These are phyloP conservation scores for Neocatenulostroma microsporum DNA, from an alignment of 2,329 filamentous ascomycete species.

Conservation along the genomic window DNA sequence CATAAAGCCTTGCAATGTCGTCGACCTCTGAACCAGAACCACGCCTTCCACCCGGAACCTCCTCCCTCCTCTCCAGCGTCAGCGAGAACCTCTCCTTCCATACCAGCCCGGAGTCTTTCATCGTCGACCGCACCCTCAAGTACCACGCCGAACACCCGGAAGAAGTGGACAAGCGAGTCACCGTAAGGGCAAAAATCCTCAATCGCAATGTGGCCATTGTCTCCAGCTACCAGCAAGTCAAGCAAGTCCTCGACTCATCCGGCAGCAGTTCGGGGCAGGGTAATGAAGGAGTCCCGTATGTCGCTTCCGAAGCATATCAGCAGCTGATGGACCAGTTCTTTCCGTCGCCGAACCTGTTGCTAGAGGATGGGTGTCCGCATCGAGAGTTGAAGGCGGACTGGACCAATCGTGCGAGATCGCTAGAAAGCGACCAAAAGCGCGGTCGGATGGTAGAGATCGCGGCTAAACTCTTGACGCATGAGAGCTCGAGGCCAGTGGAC, in stretches of 20 bases:
- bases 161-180: constrained; percentile 8
- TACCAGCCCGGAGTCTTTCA: constrained; percentile 20
- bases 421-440: no score
- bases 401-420: neutral
- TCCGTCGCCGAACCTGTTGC: constrained; percentile 18
- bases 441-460: no score
- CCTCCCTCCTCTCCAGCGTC: constrained; percentile 11
- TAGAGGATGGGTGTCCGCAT: constrained; percentile 15
- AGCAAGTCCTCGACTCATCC: constrained; percentile 9
- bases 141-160: constrained; percentile 5
- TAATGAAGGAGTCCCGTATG: constrained; percentile 5
- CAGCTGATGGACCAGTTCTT: constrained; percentile 20
- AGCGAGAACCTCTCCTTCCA: constrained; percentile 20
- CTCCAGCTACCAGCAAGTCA: constrained; percentile 16
- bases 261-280: constrained; percentile 4
- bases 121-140: constrained; percentile 12
- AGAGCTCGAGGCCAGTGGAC: no score
- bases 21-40: constrained; percentile 5
- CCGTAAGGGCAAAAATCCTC: constrained; percentile 16
- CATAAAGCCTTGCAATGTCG: constrained; percentile 2
- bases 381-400: neutral
- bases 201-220: constrained; percentile 21
- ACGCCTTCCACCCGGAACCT: constrained; percentile 13
- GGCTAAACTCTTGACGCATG: neutral
- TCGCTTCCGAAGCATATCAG: constrained; percentile 13